Evolutionary conservation across 768 basidiomycete species (phyloP), one percentile per base, ranked within the genome.

Genomic region (Podaxis mareebaensis): DNA sequence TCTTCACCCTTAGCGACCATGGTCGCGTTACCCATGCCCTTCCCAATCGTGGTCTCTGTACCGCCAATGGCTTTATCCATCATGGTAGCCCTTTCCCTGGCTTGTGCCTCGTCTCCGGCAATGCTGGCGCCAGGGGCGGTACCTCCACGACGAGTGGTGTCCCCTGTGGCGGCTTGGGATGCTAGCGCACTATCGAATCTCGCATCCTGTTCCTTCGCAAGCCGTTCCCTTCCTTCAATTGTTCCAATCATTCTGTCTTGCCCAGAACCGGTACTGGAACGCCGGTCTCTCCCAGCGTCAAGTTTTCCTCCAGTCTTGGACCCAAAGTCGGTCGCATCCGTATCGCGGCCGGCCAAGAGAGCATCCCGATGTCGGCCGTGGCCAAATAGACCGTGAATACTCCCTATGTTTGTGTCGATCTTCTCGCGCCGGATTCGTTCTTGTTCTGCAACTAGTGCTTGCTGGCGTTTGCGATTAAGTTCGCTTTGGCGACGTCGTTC

Each of bases 161-260:
- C 7, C 5, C 5, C 24, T 52, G 51, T 12, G 3, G 51, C 51
- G 8, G 13, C 24, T 24, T 36, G 53, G 7, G 44, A n/a, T 46
- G 42, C 46, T 4, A 42, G 28, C n/a, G 24, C 17, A 33, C 30
- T 54, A 24, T 36, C 53, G 28, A 52, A 26, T 30, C 36, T 60
- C 15, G 49, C 48, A 22, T 60, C 58, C 49, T 55, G 53, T 44
- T 54, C 60, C 28, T 52, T 61, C 26, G 60, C 60, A 42, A 61
- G 17, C 33, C 42, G 51, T 20, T 61, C 53, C 38, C 60, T 61
- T 4, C 58, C 58, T 8, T 22, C 30, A 1, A 39, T n/a, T 4
- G 48, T 60, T 20, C 58, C 58, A 52, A 60, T 38, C 36, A 60
- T n/a, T 22, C 48, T 51, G 36, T 60, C 58, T 4, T 49, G 48